Evolutionary conservation across 371 early-diverging fungal genomes (phyloP).

Genomic region (Homolaphlyctis polyrhiza): DNA sequence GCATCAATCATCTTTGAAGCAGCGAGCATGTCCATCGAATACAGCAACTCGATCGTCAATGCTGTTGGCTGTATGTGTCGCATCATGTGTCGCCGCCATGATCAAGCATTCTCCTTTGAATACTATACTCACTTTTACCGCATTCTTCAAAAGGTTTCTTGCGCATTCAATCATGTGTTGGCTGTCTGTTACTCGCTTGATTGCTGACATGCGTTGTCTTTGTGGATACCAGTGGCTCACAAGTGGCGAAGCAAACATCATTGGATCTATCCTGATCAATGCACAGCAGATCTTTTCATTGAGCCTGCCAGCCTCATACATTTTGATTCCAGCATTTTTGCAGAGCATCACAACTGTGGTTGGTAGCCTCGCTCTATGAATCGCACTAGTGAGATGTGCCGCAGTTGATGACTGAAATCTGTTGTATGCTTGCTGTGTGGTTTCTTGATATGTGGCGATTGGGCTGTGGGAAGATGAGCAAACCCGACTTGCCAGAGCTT

Average conservation of each 20-base stretch:
- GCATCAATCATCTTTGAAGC: conserved; percentile 65
- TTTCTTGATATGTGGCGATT: too few species aligned
- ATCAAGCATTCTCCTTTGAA: conserved; percentile 50
- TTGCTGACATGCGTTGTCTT: background rate
- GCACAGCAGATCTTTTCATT: conserved; percentile 58
- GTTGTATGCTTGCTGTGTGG: too few species aligned
- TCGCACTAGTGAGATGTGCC: too few species aligned
- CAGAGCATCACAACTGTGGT: conserved; percentile 28
- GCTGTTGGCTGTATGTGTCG: conserved; percentile 68
- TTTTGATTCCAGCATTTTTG: conserved; percentile 63
- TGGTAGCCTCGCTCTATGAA: conserved; percentile 1
- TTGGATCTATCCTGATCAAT: conserved; percentile 61
- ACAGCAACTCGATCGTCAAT: background rate
- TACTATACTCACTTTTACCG: conserved; percentile 66
- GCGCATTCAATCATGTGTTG: background rate
- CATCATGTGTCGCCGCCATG: conserved; percentile 66
- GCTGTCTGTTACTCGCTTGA: background rate
- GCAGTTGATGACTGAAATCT: too few species aligned
- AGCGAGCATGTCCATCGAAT: conserved; percentile 37
- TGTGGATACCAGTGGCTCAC: background rate
- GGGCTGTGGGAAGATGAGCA: background rate
- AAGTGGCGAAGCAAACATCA: conserved; percentile 46
- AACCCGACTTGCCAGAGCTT: background rate
- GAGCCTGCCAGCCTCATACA: conserved; percentile 59
- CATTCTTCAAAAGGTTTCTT: conserved; percentile 48